Conservation (phyloP, 2,329 filamentous ascomycete genomes). For the Diplodia scrobiculata region DNA sequence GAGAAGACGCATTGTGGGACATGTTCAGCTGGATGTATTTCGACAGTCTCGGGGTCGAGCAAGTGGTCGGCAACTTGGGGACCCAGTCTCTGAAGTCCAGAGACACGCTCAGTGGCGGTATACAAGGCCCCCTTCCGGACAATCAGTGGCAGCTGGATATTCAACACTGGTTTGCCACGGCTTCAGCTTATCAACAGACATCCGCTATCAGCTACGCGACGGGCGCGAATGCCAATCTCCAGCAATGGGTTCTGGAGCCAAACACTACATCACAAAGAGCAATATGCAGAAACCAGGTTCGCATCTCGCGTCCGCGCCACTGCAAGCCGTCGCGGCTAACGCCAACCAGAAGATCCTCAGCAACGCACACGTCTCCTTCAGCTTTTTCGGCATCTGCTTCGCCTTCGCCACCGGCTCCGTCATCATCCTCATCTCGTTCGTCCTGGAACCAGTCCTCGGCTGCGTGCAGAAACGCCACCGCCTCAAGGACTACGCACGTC, state of each 20-base stretch:
- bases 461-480: not conserved
- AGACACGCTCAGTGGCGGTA: not conserved
- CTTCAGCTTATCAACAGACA: constrained; percentile 24
- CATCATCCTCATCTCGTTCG: constrained; percentile 33
- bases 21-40: not conserved
- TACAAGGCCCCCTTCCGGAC: constrained; percentile 1
- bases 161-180: constrained; percentile 26
- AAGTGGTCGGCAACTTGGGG: not conserved
- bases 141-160: constrained; percentile 32
- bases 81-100: not conserved
- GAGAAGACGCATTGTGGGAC: not conserved
- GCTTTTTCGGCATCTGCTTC: constrained; percentile 34
- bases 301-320: not conserved
- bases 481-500: not conserved
- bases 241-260: not conserved
- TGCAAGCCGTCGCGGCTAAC: not conserved
- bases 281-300: not conserved
- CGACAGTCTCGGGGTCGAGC: not conserved
- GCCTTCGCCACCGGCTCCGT: constrained; percentile 33
- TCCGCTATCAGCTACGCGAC: not conserved
- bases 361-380: constrained; percentile 31
- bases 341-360: constrained; percentile 30
- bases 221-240: not conserved
- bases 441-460: constrained; percentile 1
- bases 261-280: not conserved